Percentiles rank a stretch among this genome's conserved stretches.
Evolutionary conservation across 805 yeast genomes (phyloP).

Genomic region (Saccharomycopsis sp.): DNA sequence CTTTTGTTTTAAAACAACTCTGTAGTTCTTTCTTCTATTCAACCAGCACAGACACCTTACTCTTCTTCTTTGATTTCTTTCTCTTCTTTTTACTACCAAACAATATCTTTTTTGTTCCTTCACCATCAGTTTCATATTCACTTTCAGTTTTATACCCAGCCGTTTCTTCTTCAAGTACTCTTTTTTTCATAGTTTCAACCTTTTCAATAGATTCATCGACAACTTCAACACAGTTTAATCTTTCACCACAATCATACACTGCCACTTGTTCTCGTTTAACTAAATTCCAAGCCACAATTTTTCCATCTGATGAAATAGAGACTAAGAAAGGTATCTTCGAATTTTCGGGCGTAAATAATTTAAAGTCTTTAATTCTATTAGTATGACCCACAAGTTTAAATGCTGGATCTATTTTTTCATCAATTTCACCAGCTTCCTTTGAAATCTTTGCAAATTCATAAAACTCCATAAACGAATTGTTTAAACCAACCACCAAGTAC

Average conservation of each 20-base stretch:
- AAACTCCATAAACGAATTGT: conserved; percentile 65
- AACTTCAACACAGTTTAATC: conserved; percentile 78
- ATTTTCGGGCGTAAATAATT: conserved; percentile 34
- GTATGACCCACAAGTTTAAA: conserved; percentile 75
- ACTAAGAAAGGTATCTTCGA: conserved; percentile 39
- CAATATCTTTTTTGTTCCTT: conserved; percentile 53
- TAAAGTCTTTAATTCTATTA: conserved; percentile 75
- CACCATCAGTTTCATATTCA: conserved; percentile 72
- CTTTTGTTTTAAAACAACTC: neutral
- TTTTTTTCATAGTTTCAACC: conserved; percentile 58
- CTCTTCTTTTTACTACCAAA: conserved; percentile 34
- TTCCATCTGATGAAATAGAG: conserved; percentile 90
- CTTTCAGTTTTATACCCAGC: conserved; percentile 56
- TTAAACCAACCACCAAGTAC: conserved; percentile 59
- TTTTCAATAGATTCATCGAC: conserved; percentile 76
- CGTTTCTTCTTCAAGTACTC: conserved; percentile 38
- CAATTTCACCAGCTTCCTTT: conserved; percentile 27
- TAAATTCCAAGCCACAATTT: conserved; percentile 85
- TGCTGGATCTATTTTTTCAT: conserved; percentile 20
- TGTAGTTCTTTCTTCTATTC: neutral
- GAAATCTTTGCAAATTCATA: conserved; percentile 30
- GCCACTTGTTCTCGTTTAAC: conserved; percentile 70
- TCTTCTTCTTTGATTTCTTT: conserved; percentile 35
- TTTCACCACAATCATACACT: conserved; percentile 83
- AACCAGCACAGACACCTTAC: conserved; percentile 24